phyloP scores from a whole-genome alignment of 441 rosid genomes.

The Pelargonium citronellum region DNA sequence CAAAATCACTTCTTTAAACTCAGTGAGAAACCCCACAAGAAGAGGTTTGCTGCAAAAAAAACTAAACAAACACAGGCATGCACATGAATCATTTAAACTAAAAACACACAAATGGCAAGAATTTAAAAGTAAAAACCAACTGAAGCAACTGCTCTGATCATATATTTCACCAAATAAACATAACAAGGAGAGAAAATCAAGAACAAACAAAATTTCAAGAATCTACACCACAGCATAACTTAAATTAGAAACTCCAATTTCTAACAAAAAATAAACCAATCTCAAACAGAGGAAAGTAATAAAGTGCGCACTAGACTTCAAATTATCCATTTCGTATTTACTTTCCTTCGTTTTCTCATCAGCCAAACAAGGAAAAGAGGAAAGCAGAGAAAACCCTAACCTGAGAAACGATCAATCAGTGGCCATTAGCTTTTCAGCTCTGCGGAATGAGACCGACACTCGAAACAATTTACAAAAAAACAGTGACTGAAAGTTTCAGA shows the following conservation, averaged over 20 bases:
- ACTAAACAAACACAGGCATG: constrained; percentile 3
- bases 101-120: not conserved
- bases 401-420: not conserved
- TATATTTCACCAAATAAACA: not conserved
- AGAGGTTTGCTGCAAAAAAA: not conserved
- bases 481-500: too few relatives aligned
- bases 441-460: too few relatives aligned
- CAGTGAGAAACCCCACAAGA: too few relatives aligned
- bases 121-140: not conserved
- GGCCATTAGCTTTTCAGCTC: not conserved
- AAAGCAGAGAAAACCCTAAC: not conserved
- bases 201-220: not conserved
- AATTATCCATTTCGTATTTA: not conserved
- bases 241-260: not conserved
- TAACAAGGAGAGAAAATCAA: not conserved
- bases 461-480: too few relatives aligned
- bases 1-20: constrained; percentile 10
- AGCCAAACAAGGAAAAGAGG: not conserved
- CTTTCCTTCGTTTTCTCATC: constrained; percentile 1
- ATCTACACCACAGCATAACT: not conserved
- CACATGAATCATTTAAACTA: not conserved
- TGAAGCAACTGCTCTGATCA: not conserved
- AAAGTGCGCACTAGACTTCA: not conserved
- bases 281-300: not conserved
- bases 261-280: not conserved